These are phyloP conservation scores for Beauveria australis DNA, from an alignment of 2,329 filamentous ascomycete species.

Conservation along the genomic window DNA sequence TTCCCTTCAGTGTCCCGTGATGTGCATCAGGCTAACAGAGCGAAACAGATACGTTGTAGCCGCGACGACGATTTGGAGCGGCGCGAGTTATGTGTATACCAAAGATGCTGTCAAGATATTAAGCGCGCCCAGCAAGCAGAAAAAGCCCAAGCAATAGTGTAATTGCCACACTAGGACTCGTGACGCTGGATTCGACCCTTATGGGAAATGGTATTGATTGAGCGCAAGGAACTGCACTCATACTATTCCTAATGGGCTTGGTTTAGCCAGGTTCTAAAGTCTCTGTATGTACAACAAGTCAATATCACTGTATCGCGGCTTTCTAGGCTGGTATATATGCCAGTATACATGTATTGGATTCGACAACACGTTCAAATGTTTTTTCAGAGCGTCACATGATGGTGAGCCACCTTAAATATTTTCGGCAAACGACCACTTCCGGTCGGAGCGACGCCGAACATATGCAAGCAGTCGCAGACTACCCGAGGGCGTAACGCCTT, in stretches of 20 bases:
- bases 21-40: neutral
- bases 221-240: no score
- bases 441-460: constrained; percentile 34
- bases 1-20: neutral
- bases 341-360: neutral
- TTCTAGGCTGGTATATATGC: neutral
- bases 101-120: constrained; percentile 91
- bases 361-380: neutral
- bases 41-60: constrained; percentile 68
- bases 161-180: neutral
- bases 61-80: constrained; percentile 86
- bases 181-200: no score
- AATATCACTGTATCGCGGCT: neutral
- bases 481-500: constrained; percentile 63
- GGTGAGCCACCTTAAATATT: neutral
- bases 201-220: no score
- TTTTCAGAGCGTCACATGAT: neutral
- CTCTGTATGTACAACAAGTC: neutral
- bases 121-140: constrained; percentile 20
- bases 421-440: neutral
- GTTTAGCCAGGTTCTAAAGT: neutral
- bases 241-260: no score
- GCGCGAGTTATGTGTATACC: constrained; percentile 81
- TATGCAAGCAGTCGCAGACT: constrained; percentile 53
- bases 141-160: neutral